Evolutionary conservation across 495 filamentous ascomycete species (phyloP), one percentile per base, ranked within the genome.

Genomic region (Penicillium angulare): DNA sequence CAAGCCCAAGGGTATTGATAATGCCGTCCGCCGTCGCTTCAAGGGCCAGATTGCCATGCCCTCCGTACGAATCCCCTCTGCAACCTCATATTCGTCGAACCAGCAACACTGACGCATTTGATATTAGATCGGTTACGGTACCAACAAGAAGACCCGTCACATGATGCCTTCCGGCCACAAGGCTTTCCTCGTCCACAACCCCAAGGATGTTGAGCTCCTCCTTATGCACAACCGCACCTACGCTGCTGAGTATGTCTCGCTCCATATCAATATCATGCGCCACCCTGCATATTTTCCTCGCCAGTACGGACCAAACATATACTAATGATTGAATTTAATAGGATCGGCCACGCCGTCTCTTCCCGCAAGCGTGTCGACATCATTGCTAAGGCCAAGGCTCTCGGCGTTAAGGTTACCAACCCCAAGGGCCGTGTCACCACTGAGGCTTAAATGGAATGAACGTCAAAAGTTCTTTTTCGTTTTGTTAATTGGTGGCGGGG

Each of bases 1-100:
- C 78, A 98, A 98, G 83, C 93, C 93, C 46, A 98, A 97, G 85
- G 93, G 93, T 86, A 98, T 98, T 76, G 93, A 98, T 69, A 93
- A 92, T 74, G 76, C 85, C 49, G 89, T 92, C 67, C 84, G 89
- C 63, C 83, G 92, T 77, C 85, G 92, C 59, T 97, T 96, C 81
- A 91, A 92, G 84, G 88, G 92, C 64, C 87, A 86, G 75, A 86
- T 87, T 74, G 88, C 86, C 66, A 97, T 98, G 92, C 93, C 93
- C 74, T 95, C 90, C 80, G 92, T 97, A 89, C 75, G 90, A 41
- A 7, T 26, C 48, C 29, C 27, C 15, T 34, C 3, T 15, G 16
- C 47, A 24, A 17, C 9, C n/a, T 27, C 5, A 7, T n/a, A n/a
- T n/a, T n/a, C n/a, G n/a, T n/a, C n/a, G n/a, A n/a, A 3, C 6